Base-by-base conservation (phyloP, 495 filamentous ascomycete genomes). In the Penicillium steckii region DNA sequence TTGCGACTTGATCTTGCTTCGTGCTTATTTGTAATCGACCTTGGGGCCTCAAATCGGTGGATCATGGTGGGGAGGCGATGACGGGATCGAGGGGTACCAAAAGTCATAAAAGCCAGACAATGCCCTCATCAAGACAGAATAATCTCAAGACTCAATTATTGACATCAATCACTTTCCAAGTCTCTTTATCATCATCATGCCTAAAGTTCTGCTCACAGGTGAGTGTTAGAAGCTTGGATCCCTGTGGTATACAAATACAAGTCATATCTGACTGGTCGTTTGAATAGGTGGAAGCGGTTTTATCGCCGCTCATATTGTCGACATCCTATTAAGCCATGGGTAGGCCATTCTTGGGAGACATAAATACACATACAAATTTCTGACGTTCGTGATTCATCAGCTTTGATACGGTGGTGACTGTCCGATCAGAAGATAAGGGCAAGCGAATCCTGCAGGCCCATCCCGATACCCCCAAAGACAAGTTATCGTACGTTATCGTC, bases 351-450 rank as follows among this genome's bases (percentile, higher is more conserved):
- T 26, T 13, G 25, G n/a, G n/a, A n/a, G n/a, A 18, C 9, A 41
- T 19, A 6, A 15, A 40, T 33, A 42, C 33, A 10, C 5, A 7
- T 17, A 26, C 4, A 3, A 26, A 52, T 43, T 18, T 38, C 50
- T 56, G 27, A 55, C n/a, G 19, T 41, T 23, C 38, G 22, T 40
- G n/a, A 50, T 50, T 24, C 35, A 29, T 19, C 44, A 77, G 69
- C 17, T 87, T 92, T 66, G 82, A 82, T 35, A 89, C 94, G 10
- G 83, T 94, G 12, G 89, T 90, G 8, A 96, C 89, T 4, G 93
- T 97, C 43, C 81, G 93, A 42, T 85, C 82, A 3, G 77, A 88
- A 46, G 81, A 83, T 18, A 97, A 97, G 65, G 91, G 86, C 17
- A 70, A 88, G 42, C 82, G 76, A 53, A 90, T 96, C 64, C 80